phyloP scores from a whole-genome alignment of 2,329 filamentous ascomycete species.

The Nemania serpens region DNA sequence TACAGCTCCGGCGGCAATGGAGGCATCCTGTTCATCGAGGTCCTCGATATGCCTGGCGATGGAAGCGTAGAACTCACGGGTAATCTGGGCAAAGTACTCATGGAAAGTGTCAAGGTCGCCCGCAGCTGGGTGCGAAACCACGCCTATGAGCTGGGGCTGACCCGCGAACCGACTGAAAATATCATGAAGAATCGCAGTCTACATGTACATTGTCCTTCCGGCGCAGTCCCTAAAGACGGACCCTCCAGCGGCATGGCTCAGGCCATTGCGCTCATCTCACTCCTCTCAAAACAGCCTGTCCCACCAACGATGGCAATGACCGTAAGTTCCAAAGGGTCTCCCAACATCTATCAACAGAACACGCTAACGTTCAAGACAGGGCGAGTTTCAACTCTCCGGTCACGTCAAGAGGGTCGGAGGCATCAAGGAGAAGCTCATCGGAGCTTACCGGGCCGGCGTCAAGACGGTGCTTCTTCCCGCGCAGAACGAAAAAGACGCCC shows the following conservation, averaged over 20 bases:
- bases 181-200: constrained; percentile 95
- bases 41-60: constrained; percentile 93
- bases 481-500: constrained; percentile 89
- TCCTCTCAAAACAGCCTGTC: constrained; percentile 85
- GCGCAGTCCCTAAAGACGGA: constrained; percentile 93
- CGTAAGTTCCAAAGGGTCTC: constrained; percentile 48
- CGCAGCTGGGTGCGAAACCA: constrained; percentile 97
- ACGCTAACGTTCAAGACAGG: constrained; percentile 48
- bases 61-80: constrained; percentile 94
- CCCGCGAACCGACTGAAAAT: constrained; percentile 78
- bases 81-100: constrained; percentile 94
- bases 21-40: constrained; percentile 97
- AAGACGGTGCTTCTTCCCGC: constrained; percentile 89
- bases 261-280: constrained; percentile 87
- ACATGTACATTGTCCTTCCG: constrained; percentile 94
- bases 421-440: constrained; percentile 98
- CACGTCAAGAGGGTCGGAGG: constrained; percentile 93
- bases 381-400: constrained; percentile 78
- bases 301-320: constrained; percentile 97
- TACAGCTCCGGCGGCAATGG: constrained; percentile 93
- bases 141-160: constrained; percentile 86
- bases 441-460: constrained; percentile 88
- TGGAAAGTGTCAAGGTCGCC: constrained; percentile 95
- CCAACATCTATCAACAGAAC: constrained; percentile 24
- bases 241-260: constrained; percentile 88